A percentile compares a stretch with the other conserved stretches of the same genome.
Conservation (phyloP, 495 filamentous ascomycete genomes). For the Neurospora sp. region DNA sequence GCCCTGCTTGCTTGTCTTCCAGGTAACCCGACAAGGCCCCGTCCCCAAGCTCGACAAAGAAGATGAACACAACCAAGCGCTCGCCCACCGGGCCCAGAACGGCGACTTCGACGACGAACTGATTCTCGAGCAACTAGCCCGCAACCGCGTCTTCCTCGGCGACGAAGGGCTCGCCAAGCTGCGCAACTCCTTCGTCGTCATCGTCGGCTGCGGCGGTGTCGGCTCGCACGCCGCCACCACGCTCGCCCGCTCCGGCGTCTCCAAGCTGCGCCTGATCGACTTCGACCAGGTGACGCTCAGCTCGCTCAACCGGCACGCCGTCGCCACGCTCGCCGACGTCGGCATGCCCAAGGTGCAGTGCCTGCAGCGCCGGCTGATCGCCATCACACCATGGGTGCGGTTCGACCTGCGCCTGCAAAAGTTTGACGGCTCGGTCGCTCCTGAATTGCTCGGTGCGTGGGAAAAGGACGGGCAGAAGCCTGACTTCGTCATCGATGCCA, state of each 20-base stretch:
- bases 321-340: conserved; percentile 88
- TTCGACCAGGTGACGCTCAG: conserved; percentile 97
- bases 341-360: conserved; percentile 90
- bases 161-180: conserved; percentile 70
- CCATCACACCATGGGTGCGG: conserved; percentile 80
- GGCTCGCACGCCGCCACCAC: conserved; percentile 85
- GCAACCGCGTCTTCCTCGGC: conserved; percentile 86
- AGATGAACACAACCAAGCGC: conserved; percentile 62
- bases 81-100: conserved; percentile 69
- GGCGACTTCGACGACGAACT: conserved; percentile 94
- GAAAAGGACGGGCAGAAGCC: conserved; percentile 49
- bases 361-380: conserved; percentile 64
- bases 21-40: conserved; percentile 69
- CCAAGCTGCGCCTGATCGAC: conserved; percentile 80
- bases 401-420: conserved; percentile 86
- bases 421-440: conserved; percentile 57
- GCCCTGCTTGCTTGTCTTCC: conserved; percentile 12
- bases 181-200: conserved; percentile 69
- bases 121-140: conserved; percentile 90
- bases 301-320: conserved; percentile 85
- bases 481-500: conserved; percentile 89
- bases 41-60: conserved; percentile 50
- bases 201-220: conserved; percentile 91
- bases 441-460: conserved; percentile 54
- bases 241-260: conserved; percentile 79